Conservation (phyloP, 2,329 filamentous ascomycete species). For the Elsinoe australis region DNA sequence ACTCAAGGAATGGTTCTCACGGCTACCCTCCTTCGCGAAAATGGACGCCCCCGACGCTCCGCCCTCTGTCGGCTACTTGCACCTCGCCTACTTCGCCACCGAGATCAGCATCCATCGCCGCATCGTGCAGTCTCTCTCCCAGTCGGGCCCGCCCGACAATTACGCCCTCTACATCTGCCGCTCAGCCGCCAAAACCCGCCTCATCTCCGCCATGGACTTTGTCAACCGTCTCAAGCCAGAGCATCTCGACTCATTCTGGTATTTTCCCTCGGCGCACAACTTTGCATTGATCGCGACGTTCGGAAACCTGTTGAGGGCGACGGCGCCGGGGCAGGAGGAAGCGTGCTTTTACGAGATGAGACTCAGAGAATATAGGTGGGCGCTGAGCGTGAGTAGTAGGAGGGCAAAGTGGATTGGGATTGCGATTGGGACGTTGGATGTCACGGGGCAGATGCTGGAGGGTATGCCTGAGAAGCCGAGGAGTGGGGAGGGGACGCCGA, state of each 20-base stretch:
- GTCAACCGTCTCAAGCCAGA: slow-evolving; percentile 83
- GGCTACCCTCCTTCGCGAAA: slow-evolving; percentile 54
- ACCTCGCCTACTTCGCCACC: slow-evolving; percentile 86
- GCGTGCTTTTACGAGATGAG: slow-evolving; percentile 85
- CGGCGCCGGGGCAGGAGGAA: slow-evolving; percentile 77
- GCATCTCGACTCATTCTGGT: slow-evolving; percentile 89
- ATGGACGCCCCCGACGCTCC: slow-evolving; percentile 51
- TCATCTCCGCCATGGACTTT: slow-evolving; percentile 96
- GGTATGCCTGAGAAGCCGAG: slow-evolving; percentile 39
- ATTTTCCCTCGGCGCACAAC: slow-evolving; percentile 78
- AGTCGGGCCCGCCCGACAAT: slow-evolving; percentile 48
- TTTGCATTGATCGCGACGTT: slow-evolving; percentile 95
- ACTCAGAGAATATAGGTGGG: slow-evolving; percentile 88
- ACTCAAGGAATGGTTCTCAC: slow-evolving; percentile 73
- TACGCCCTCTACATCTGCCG: slow-evolving; percentile 90
- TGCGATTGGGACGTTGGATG: slow-evolving; percentile 40
- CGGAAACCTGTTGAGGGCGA: slow-evolving; percentile 81
- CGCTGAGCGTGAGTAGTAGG: slow-evolving; percentile 75
- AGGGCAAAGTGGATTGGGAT: slow-evolving; percentile 48
- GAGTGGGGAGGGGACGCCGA: slow-evolving; percentile 15
- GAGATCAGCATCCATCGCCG: slow-evolving; percentile 89
- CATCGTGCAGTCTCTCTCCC: slow-evolving; percentile 72
- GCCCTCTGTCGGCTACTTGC: slow-evolving; percentile 52
- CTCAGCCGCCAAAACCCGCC: slow-evolving; percentile 82
- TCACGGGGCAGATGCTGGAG: slow-evolving; percentile 38